A percentile compares a stretch with the other conserved stretches of the same genome.
phyloP scores from a whole-genome alignment of 169 alveolate species.

The Theileria parva region DNA sequence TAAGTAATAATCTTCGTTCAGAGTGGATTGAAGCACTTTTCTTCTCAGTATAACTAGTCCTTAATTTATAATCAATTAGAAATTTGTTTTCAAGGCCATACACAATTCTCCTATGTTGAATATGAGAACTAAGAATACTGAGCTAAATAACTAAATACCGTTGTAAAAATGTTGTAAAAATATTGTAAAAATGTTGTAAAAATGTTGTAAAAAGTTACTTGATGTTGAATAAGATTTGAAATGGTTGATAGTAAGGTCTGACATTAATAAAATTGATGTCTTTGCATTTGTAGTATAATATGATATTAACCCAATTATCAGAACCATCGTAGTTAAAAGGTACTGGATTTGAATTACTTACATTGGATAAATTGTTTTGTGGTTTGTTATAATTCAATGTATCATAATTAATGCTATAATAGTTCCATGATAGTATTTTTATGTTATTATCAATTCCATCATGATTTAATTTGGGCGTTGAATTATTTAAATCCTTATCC shows the following conservation, averaged over 20 bases:
- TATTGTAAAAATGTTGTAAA: no score
- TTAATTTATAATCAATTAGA: slow-evolving; percentile 19
- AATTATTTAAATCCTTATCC: not conserved
- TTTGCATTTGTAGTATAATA: not conserved
- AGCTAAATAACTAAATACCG: not conserved
- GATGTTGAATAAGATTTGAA: slow-evolving; percentile 36
- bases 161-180: no score
- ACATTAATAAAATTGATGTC: not conserved
- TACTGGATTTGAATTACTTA: not conserved
- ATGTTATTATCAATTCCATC: not conserved
- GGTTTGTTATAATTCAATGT: not conserved
- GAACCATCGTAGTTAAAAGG: not conserved
- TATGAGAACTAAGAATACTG: not conserved
- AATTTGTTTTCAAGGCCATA: slow-evolving; percentile 44
- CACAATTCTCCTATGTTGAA: slow-evolving; percentile 29
- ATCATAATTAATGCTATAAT: not conserved
- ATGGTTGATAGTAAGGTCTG: slow-evolving; percentile 34
- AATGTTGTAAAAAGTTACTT: slow-evolving; percentile 35
- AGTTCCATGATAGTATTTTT: not conserved
- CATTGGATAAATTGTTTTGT: not conserved
- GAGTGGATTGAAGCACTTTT: not conserved
- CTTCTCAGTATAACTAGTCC: slow-evolving; percentile 7
- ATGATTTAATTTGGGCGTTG: not conserved
- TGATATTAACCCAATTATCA: not conserved
- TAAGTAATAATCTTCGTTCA: not conserved